These are phyloP conservation scores for Chytriomyces sp. DNA, from an alignment of 192 early-diverging fungal species.

Conservation along the genomic window DNA sequence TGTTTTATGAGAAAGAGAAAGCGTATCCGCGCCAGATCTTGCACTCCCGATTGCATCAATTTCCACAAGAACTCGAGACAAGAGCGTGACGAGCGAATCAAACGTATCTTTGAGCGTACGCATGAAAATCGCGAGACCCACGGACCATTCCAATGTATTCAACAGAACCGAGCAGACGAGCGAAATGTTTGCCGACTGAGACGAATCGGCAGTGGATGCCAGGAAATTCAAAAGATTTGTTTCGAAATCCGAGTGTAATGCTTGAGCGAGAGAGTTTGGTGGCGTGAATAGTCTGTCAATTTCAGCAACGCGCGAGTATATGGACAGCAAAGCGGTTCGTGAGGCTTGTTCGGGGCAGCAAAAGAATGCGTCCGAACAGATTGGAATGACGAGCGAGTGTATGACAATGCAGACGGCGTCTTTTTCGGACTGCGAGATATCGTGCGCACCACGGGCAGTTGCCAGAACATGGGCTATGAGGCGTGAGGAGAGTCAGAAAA, in stretches of 20 bases:
- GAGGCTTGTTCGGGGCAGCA: neutral
- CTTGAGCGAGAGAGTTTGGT: neutral
- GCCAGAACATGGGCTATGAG: neutral
- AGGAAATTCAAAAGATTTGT: neutral
- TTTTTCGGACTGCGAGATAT: neutral
- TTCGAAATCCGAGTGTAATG: neutral
- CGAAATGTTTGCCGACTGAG: neutral
- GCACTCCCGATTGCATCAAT: neutral
- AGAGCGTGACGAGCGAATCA: neutral
- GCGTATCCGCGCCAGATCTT: neutral
- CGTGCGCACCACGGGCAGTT: neutral
- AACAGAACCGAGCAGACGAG: slow-evolving; percentile 34
- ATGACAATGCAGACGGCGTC: neutral
- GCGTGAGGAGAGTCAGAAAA: neutral
- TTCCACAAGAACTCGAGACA: slow-evolving; percentile 10
- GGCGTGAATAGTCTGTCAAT: neutral
- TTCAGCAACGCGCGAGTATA: slow-evolving; percentile 17
- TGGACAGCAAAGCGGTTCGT: slow-evolving; percentile 16
- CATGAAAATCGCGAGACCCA: slow-evolving; percentile 28
- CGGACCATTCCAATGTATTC: slow-evolving; percentile 35
- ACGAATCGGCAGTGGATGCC: neutral
- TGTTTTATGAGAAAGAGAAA: slow-evolving; percentile 23
- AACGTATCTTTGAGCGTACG: slow-evolving; percentile 9
- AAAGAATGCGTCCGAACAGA: slow-evolving; percentile 20
- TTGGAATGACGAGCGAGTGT: neutral